These are phyloP conservation scores for Suillus alpinus DNA, from an alignment of 768 basidiomycete genomes.

Conservation along the genomic window DNA sequence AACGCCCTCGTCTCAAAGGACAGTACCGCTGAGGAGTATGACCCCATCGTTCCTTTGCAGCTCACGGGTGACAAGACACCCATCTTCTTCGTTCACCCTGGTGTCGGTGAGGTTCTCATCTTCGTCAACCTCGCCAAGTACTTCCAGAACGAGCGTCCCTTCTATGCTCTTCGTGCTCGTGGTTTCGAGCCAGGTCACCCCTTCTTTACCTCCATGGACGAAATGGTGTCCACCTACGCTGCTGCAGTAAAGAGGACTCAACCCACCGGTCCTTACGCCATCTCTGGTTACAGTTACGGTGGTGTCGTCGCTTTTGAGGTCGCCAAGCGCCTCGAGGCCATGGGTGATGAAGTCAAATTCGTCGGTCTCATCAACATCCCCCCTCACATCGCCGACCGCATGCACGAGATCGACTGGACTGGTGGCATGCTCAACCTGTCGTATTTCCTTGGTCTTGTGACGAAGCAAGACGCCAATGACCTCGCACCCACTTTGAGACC, in stretches of 20 bases:
- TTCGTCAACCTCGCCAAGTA: constrained; percentile 41
- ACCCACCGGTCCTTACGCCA: constrained; percentile 37
- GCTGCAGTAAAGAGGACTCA: constrained; percentile 32
- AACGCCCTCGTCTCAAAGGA: constrained; percentile 21
- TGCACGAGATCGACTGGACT: constrained; percentile 40
- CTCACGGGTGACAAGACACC: constrained; percentile 36
- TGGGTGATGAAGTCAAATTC: constrained; percentile 37
- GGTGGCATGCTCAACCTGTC: constrained; percentile 38
- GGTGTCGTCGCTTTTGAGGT: constrained; percentile 45
- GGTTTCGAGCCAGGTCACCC: constrained; percentile 41
- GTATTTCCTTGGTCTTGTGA: constrained; percentile 36
- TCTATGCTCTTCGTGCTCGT: constrained; percentile 44
- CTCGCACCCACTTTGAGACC: constrained; percentile 14
- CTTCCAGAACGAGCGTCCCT: constrained; percentile 37
- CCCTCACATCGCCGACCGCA: constrained; percentile 39
- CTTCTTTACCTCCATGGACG: constrained; percentile 34
- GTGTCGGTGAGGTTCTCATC: constrained; percentile 38
- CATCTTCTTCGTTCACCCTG: constrained; percentile 42
- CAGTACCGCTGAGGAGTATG: constrained; percentile 23
- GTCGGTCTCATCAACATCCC: constrained; percentile 42
- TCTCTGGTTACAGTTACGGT: constrained; percentile 48
- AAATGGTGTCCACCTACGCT: constrained; percentile 39
- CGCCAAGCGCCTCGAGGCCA: constrained; percentile 34
- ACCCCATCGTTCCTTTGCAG: constrained; percentile 39
- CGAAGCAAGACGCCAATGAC: constrained; percentile 18